A percentile compares a stretch with the other conserved stretches of the same genome.
These are phyloP conservation scores for Cladosporium colombiae DNA, from an alignment of 2,329 filamentous ascomycete genomes.

Conservation along the genomic window DNA sequence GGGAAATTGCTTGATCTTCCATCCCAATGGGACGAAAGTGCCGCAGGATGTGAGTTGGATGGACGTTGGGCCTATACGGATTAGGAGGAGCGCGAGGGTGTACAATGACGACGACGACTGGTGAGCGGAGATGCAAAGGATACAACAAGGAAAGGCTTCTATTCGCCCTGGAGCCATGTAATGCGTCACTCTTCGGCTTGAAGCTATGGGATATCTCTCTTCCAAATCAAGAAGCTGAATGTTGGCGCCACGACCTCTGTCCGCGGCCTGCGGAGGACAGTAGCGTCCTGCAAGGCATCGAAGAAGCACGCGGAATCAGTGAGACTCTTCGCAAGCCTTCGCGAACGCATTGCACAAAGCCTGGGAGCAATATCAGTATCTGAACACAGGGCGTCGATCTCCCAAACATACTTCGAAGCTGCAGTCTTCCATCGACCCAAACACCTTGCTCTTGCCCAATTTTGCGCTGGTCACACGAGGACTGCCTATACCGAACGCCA, in stretches of 20 bases:
- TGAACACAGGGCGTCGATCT: neutral
- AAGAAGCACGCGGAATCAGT: neutral
- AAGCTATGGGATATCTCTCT: neutral
- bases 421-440: conserved; percentile 57
- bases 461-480: conserved; percentile 55
- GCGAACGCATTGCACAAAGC: conserved; percentile 26
- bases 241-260: no score
- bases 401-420: conserved; percentile 50
- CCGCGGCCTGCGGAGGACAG: neutral
- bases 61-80: conserved; percentile 49
- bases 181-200: neutral
- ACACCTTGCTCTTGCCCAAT: conserved; percentile 48
- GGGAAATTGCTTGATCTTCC: conserved; percentile 51
- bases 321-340: conserved; percentile 25
- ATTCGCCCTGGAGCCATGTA: no score
- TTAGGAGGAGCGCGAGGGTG: conserved; percentile 32
- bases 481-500: conserved; percentile 64
- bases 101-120: conserved; percentile 5
- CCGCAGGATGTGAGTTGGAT: conserved; percentile 36
- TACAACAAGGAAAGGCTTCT: neutral
- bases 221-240: neutral
- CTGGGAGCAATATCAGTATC: conserved; percentile 21
- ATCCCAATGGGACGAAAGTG: conserved; percentile 46
- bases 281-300: neutral
- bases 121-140: neutral